Base-by-base conservation (phyloP, 371 early-diverging fungal genomes). In the Rhizopus sp. region DNA sequence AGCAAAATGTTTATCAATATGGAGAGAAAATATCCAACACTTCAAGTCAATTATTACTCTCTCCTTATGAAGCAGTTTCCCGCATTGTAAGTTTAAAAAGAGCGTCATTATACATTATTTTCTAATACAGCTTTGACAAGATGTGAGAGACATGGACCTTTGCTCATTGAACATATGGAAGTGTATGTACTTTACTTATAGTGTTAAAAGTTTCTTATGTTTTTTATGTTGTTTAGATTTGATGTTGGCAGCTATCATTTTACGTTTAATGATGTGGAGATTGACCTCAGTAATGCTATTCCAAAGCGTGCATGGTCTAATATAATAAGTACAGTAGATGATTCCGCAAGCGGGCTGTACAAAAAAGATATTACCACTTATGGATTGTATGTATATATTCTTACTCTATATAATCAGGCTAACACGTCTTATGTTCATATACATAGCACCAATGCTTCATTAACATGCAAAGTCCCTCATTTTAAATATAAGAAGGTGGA, bases 131-230 rank as follows among this genome's bases (percentile, higher is more conserved):
- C 13, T 10, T 39, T 39, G 39, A 10, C 10, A 16, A 46, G 47
- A 23, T 46, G 47, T 46, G 47, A 46, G 1, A 7, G 23, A 29
- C 13, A 46, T 46, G 47, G 47, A 5, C 47, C 47, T 30, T 10
- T 46, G 3, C 7, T 31, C 29, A 46, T 46, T 46, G 47, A 46
- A 12, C 23, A 29, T 23, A 46, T 46, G 9, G 47, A 46, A 46
- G 29, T 23, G 47, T 29, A 46, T 23, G 47, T 13, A 8, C 39
- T 39, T 10, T 2, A 39, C 39, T 13, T 39, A 8, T 39, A 10
- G 39, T 1, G 8, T 8, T 39, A 13, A 8, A 39, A 1, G 10
- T 13, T 39, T 10, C 10, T 39, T 39, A 39, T 10, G 10, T 2
- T 10, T 8, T 13, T 39, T 39, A 39, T 39, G 13, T 44, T 7